phyloP scores from a whole-genome alignment of 1,284 basidiomycete species.

The Leccinum pachyderme region DNA sequence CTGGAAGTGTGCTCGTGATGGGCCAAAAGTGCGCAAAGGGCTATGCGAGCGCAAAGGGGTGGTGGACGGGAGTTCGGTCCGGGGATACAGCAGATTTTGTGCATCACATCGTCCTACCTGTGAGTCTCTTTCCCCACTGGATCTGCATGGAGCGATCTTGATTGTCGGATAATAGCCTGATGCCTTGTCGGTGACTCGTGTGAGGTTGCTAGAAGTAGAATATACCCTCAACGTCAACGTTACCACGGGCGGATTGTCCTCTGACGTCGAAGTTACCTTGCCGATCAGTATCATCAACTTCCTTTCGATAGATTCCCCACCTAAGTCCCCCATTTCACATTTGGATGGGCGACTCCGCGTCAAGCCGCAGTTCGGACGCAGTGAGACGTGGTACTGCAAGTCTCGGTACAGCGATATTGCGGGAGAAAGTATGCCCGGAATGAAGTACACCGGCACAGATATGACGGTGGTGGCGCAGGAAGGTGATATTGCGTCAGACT shows the following conservation, averaged over 20 bases:
- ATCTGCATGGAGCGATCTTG: conserved; percentile 2
- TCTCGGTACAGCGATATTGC: conserved; percentile 11
- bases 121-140: conserved; percentile 39
- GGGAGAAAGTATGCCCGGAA: conserved; percentile 30
- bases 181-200: conserved; percentile 72
- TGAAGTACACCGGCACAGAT: conserved; percentile 29
- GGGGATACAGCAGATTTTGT: conserved; percentile 61
- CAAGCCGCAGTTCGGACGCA: conserved; percentile 22
- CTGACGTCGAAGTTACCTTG: conserved; percentile 65
- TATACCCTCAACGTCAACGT: conserved; percentile 76
- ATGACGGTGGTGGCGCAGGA: conserved; percentile 30
- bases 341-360: conserved; percentile 17
- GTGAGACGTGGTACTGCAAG: conserved; percentile 32
- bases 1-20: conserved; percentile 65
- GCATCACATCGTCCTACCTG: conserved; percentile 69
- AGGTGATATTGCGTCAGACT: conserved; percentile 3
- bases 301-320: conserved; percentile 77
- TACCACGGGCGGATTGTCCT: conserved; percentile 60
- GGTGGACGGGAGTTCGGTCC: conserved; percentile 80
- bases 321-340: conserved; percentile 37
- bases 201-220: conserved; percentile 76
- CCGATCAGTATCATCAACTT: conserved; percentile 79
- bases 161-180: conserved; percentile 51
- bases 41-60: conserved; percentile 78
- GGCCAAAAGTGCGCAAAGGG: conserved; percentile 63